Evolutionary conservation across 371 early-diverging fungal genomes (phyloP), one percentile per base, ranked within the genome.

Genomic region (Actinomortierella wolfii): DNA sequence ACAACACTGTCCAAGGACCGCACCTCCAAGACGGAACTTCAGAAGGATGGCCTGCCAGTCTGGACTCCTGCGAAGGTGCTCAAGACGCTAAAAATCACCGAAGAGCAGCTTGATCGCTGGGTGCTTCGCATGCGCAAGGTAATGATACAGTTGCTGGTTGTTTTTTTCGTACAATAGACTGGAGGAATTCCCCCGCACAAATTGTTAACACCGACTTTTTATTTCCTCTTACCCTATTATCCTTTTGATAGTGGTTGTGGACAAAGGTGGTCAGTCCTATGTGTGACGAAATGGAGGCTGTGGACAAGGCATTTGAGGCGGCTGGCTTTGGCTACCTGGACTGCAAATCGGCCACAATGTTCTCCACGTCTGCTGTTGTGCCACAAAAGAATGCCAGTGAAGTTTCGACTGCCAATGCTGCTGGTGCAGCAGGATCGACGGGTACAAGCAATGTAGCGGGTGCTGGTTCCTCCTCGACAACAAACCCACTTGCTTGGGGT

Each of bases 1-100:
- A 74, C 75, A 3, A 74, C 75, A 0, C 75, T 74, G n/a, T 74
- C 75, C 55, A 74, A 74, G 52, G 75, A 74, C 47, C 75, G 67
- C n/a, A 67, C 64, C 2, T 74, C 75, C 45, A 74, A 74, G 51
- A 46, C 75, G 13, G 75, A 74, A 43, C 57, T 74, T 17, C 75
- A 74, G 47, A 67, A 67, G 45, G 75, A 67, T 48, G 75, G 75
- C 2, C 50, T 74, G 6, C 64, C 67, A 42, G 67, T 64, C 51
- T 60, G 57, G 25, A 60, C 64, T 2, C 58, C 67, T 41, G 47
- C 49, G 50, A 74, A 74, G 61, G 75, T 74, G 17, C 64, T 74
- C 51, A 67, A 67, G 58, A 63, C 49, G 17, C 67, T 74, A 24
- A 74, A 74, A 40, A 23, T 74, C 2, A 64, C 64, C n/a, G 75